Base-by-base conservation (phyloP, 106 monocot genomes). In the Dendrobium nobile region DNA sequence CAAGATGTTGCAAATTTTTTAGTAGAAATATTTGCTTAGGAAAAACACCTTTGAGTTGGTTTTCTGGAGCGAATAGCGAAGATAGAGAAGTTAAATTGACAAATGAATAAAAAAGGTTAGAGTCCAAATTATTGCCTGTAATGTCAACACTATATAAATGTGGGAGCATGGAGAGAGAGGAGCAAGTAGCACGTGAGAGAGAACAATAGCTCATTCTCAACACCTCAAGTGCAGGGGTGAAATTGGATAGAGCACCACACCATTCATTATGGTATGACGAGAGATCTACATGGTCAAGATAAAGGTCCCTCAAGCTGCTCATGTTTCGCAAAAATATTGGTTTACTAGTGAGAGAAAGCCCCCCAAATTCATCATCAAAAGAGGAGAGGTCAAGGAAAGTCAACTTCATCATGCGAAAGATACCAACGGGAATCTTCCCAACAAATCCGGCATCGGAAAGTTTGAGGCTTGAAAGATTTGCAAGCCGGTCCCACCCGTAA, bases 351-450 rank as follows among this genome's bases (percentile, higher is more conserved):
- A 89, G 47, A 15, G 55, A 80, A 26, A 43, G 28, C 31, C 31
- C 48, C 5, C 51, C 2, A 11, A 9, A 2, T 0, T 65, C 41
- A 37, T 0, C 2, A 37, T 37, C 3, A 37, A 37, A 37, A 37
- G 37, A 58, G 44, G 85, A 90, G 59, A 90, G 79, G 54, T 90
- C 90, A 22, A 90, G 90, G 17, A 67, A 77, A 0, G 79, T 77
- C 58, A 90, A 61, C 6, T 73, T 80, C 18, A 20, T 64, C 43
- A 90, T 79, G 56, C 67, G 75, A 17, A 78, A 65, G 31, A 90
- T 81, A 9, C 77, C 79, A 27, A 44, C 58, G 0, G 83, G 88
- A 27, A 93, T 72, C 22, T 74, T 75, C 0, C 92, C 90, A 11
- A 13, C 22, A 67, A 93, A 81, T 26, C 88, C 85, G 6, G 83